Percentiles rank a stretch among this genome's conserved stretches.
These are phyloP conservation scores for Gonium pectorale DNA, from an alignment of 139 green algal species.

Conservation along the genomic window DNA sequence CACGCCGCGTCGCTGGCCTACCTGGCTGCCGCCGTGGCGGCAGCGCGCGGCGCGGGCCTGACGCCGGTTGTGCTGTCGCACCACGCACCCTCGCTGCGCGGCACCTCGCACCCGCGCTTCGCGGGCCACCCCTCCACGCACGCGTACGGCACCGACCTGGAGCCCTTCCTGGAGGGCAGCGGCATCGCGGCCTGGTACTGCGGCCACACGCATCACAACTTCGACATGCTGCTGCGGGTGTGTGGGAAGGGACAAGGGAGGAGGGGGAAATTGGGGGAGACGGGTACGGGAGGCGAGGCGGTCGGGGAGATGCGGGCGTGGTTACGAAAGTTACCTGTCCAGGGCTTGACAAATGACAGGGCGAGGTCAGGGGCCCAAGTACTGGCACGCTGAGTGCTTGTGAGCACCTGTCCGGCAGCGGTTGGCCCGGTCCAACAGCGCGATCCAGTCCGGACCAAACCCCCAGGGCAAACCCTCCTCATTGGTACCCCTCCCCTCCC, in stretches of 20 bases:
- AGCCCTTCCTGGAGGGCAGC: background rate
- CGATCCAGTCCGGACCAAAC: too few species aligned
- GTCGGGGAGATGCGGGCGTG: too few species aligned
- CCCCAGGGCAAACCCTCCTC: too few species aligned
- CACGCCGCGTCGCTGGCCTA: background rate
- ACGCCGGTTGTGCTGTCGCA: conserved; percentile 24
- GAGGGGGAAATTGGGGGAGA: background rate
- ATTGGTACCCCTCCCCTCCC: too few species aligned
- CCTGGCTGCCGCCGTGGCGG: background rate
- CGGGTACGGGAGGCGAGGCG: background rate
- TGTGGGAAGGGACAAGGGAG: background rate
- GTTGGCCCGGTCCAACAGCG: too few species aligned
- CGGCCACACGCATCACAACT: conserved; percentile 46
- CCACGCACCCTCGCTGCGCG: conserved; percentile 31
- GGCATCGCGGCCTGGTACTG: conserved; percentile 34
- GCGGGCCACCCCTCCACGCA: conserved; percentile 36
- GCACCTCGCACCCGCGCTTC: conserved; percentile 28
- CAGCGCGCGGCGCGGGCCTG: background rate
- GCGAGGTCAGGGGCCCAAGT: too few species aligned
- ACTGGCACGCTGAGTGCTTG: too few species aligned
- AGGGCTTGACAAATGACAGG: too few species aligned
- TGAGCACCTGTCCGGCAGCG: too few species aligned
- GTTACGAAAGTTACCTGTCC: too few species aligned
- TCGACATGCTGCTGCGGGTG: conserved; percentile 15
- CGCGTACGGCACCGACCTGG: conserved; percentile 26